phyloP scores from a whole-genome alignment of 148 eudicot genomes.

The Diospyros kaki region DNA sequence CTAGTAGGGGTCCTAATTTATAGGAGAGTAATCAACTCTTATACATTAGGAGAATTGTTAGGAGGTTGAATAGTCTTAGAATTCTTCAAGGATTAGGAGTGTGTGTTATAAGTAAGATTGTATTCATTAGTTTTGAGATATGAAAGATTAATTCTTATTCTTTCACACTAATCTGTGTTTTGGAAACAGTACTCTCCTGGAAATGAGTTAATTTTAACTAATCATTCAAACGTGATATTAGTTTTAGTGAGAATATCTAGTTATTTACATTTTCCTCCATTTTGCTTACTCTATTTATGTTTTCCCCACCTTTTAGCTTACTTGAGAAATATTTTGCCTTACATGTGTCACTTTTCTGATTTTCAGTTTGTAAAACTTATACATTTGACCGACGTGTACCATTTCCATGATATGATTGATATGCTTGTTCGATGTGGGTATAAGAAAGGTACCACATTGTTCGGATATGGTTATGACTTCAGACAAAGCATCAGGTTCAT shows the following conservation, averaged over 20 bases:
- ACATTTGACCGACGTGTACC: slow-evolving; percentile 70
- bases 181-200: background rate
- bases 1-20: too few relatives aligned
- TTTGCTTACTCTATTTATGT: background rate
- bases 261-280: background rate
- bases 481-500: slow-evolving; percentile 89
- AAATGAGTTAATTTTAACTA: background rate
- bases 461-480: slow-evolving; percentile 94
- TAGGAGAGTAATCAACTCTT: too few relatives aligned
- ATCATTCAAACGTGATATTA: background rate
- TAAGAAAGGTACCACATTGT: slow-evolving; percentile 90
- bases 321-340: background rate
- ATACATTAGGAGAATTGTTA: too few relatives aligned
- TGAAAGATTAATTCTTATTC: too few relatives aligned
- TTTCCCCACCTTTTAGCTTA: too few relatives aligned
- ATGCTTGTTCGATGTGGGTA: slow-evolving; percentile 88
- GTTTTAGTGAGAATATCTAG: background rate
- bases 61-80: too few relatives aligned
- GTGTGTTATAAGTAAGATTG: too few relatives aligned
- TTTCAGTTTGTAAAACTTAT: slow-evolving; percentile 66
- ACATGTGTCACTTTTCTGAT: slow-evolving; percentile 1
- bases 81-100: too few relatives aligned
- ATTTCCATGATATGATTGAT: slow-evolving; percentile 93
- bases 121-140: too few relatives aligned
- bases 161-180: too few relatives aligned